Evolutionary conservation across 176 grass and related monocot genomes (phyloP).

Genomic region (Zoysia japonica): DNA sequence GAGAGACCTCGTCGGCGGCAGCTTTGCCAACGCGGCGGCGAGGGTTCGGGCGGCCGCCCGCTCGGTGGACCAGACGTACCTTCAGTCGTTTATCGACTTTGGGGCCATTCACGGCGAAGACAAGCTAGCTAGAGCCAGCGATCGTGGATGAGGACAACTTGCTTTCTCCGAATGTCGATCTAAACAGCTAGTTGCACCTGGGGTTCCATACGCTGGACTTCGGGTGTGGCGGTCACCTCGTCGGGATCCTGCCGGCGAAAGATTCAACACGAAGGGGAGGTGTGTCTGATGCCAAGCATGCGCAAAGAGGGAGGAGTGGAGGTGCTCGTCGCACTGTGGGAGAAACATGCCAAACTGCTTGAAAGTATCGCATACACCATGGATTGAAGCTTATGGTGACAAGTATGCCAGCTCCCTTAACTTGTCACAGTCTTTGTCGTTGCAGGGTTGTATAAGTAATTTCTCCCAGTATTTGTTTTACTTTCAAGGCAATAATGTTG

Average conservation of each 20-base stretch:
- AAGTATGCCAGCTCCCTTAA: too few relatives aligned
- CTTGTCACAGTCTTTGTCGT: too few relatives aligned
- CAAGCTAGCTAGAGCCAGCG: background rate
- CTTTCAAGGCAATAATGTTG: too few relatives aligned
- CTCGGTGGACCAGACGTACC: constrained; percentile 22
- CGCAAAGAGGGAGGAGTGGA: background rate
- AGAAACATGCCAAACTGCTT: background rate
- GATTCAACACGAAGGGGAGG: background rate
- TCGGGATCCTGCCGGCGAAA: background rate
- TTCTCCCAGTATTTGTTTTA: too few relatives aligned
- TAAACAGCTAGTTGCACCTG: background rate
- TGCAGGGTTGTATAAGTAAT: too few relatives aligned
- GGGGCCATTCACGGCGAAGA: background rate
- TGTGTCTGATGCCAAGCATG: background rate
- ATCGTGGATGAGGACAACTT: background rate
- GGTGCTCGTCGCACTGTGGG: background rate
- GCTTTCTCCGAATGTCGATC: background rate
- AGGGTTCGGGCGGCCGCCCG: constrained; percentile 30
- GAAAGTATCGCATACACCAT: background rate
- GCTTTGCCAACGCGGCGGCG: constrained; percentile 31
- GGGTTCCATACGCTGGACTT: background rate
- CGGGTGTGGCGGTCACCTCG: background rate
- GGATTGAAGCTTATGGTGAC: background rate
- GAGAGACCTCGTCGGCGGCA: background rate
- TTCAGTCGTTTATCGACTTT: constrained; percentile 34